Conservation (phyloP, 2,329 filamentous ascomycete species). For the Aspergillus tamarii region DNA sequence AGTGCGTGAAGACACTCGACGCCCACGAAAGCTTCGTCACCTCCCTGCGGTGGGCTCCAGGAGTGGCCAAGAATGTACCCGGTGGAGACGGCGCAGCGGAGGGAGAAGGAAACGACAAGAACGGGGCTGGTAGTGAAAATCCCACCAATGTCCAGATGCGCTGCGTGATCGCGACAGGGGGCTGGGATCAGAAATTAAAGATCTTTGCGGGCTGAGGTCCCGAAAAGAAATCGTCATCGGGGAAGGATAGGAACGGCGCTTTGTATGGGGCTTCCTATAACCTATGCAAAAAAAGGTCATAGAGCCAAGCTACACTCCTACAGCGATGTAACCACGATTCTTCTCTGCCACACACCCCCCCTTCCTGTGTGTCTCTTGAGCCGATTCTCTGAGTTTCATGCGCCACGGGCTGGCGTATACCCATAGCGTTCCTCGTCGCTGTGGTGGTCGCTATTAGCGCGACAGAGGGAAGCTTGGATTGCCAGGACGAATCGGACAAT, state of each 20-base stretch:
- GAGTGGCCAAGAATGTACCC: conserved; percentile 63
- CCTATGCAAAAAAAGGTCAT: conserved; percentile 10
- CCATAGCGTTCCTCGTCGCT: neutral
- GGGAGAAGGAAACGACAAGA: conserved; percentile 16
- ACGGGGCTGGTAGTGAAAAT: neutral
- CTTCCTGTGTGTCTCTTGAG: neutral
- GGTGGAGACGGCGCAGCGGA: conserved; percentile 18
- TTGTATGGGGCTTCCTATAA: conserved; percentile 2
- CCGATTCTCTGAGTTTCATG: neutral
- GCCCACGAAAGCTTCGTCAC: conserved; percentile 82
- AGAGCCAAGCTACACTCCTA: neutral
- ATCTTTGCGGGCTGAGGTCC: conserved; percentile 64
- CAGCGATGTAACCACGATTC: neutral
- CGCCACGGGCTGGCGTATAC: neutral
- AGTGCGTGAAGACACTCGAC: conserved; percentile 79
- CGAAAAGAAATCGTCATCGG: neutral
- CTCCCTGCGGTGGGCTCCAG: conserved; percentile 83
- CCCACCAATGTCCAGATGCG: conserved; percentile 61
- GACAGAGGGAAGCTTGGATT: neutral
- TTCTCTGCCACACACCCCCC: neutral
- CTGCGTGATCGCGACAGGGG: conserved; percentile 83
- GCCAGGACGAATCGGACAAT: neutral
- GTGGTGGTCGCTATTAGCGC: neutral
- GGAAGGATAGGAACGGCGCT: neutral
- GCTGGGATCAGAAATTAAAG: conserved; percentile 77